These are phyloP conservation scores for Lippia alba DNA, from an alignment of 305 asterid species.

Conservation along the genomic window DNA sequence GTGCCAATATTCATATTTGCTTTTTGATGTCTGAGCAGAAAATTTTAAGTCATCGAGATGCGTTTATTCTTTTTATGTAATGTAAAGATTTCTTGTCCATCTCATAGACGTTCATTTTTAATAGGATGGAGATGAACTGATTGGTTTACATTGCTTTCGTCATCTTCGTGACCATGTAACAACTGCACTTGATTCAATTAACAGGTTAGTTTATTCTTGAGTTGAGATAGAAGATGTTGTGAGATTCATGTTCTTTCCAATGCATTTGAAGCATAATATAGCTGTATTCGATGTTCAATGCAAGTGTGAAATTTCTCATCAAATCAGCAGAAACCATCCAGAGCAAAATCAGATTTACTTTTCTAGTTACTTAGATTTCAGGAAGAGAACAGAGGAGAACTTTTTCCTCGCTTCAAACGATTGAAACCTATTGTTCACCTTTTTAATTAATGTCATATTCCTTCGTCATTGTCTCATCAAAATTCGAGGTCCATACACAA, in stretches of 20 bases:
- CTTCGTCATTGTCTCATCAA: too few relatives aligned
- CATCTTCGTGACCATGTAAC: slow-evolving; percentile 90
- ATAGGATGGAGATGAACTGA: slow-evolving; percentile 92
- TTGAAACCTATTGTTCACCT: slow-evolving; percentile 7
- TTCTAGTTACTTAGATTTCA: slow-evolving; percentile 8
- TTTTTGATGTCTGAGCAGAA: background rate
- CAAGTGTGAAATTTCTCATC: slow-evolving; percentile 20
- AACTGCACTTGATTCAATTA: slow-evolving; percentile 83
- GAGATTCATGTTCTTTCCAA: slow-evolving; percentile 27
- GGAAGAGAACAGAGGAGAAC: too few relatives aligned
- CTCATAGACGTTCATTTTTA: slow-evolving; percentile 30
- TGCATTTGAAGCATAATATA: slow-evolving; percentile 32
- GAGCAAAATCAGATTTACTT: background rate
- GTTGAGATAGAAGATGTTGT: slow-evolving; percentile 32
- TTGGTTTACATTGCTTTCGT: slow-evolving; percentile 97
- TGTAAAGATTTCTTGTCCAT: slow-evolving; percentile 8
- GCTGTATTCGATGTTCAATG: slow-evolving; percentile 23
- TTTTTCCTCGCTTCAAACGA: too few relatives aligned
- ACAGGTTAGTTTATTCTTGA: slow-evolving; percentile 71
- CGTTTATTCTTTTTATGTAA: background rate
- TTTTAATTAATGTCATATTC: too few relatives aligned
- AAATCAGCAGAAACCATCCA: slow-evolving; percentile 23
- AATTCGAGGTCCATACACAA: too few relatives aligned
- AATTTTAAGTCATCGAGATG: slow-evolving; percentile 9
- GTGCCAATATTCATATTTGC: background rate